phyloP scores from a whole-genome alignment of 306 rosid genomes.

The Ceratonia siliqua region DNA sequence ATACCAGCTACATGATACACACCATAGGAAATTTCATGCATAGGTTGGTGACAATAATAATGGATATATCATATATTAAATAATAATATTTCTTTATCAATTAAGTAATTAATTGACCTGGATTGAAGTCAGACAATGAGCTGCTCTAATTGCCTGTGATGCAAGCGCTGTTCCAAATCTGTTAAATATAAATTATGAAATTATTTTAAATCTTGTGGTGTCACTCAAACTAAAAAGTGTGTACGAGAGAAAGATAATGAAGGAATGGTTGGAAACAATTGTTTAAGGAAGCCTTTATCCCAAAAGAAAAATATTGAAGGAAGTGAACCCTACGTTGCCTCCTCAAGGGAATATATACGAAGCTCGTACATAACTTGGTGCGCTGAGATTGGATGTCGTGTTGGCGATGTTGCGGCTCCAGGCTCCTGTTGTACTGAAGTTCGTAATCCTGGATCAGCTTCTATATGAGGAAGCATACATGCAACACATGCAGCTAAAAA shows the following conservation, averaged over 20 bases:
- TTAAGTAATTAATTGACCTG: slow-evolving; percentile 63
- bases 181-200: slow-evolving; percentile 22
- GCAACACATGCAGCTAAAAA: slow-evolving; percentile 99
- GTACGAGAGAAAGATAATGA: slow-evolving; percentile 2
- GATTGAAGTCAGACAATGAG: slow-evolving; percentile 96
- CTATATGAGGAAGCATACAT: slow-evolving; percentile 84
- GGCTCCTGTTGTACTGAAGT: slow-evolving; percentile 63
- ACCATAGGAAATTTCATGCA: neutral
- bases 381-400: slow-evolving; percentile 91
- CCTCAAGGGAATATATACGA: slow-evolving; percentile 92
- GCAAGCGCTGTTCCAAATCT: slow-evolving; percentile 92
- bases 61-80: neutral
- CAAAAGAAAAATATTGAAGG: neutral
- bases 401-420: slow-evolving; percentile 85
- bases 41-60: neutral
- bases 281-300: neutral
- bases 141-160: slow-evolving; percentile 92
- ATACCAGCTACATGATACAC: neutral
- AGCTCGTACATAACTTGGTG: slow-evolving; percentile 94
- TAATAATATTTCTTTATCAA: neutral
- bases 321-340: slow-evolving; percentile 70
- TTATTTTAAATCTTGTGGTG: slow-evolving; percentile 3
- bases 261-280: slow-evolving; percentile 27
- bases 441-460: slow-evolving; percentile 81
- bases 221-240: neutral